Conservation (phyloP, 441 rosid genomes). For the Populus hybrid region DNA sequence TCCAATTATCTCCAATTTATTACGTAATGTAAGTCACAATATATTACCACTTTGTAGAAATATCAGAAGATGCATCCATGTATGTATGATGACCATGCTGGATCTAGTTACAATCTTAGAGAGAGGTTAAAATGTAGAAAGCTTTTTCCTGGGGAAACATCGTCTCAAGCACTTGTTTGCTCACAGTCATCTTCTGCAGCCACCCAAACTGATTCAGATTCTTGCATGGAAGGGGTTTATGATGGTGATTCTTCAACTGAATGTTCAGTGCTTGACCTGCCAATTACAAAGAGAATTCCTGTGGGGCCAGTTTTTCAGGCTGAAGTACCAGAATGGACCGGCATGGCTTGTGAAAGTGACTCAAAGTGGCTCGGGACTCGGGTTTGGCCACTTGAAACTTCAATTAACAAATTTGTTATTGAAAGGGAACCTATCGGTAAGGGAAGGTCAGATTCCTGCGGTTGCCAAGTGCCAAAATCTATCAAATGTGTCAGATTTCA, state of each 20-base stretch:
- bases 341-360: constrained; percentile 49
- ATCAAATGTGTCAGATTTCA: constrained; percentile 74
- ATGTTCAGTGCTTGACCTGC: constrained; percentile 38
- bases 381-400: constrained; percentile 66
- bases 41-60: constrained; percentile 45
- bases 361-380: constrained; percentile 71
- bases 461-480: constrained; percentile 61
- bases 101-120: constrained; percentile 70
- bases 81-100: constrained; percentile 67
- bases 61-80: constrained; percentile 75
- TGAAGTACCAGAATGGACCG: constrained; percentile 69
- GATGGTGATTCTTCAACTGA: constrained; percentile 27
- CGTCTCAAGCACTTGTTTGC: constrained; percentile 21
- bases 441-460: constrained; percentile 78
- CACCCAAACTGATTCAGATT: constrained; percentile 24
- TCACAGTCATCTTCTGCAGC: constrained; percentile 28
- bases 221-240: constrained; percentile 19
- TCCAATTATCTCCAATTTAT: background rate
- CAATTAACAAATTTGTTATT: constrained; percentile 32
- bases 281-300: constrained; percentile 37
- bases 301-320: constrained; percentile 72
- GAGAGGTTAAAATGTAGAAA: constrained; percentile 47
- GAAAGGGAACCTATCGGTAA: constrained; percentile 89
- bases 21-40: background rate
- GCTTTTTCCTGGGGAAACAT: constrained; percentile 21